Evolutionary conservation across 2,329 filamentous ascomycete genomes (phyloP), one percentile per base, ranked within the genome.

Genomic region (Ceratocystis harringtonii): DNA sequence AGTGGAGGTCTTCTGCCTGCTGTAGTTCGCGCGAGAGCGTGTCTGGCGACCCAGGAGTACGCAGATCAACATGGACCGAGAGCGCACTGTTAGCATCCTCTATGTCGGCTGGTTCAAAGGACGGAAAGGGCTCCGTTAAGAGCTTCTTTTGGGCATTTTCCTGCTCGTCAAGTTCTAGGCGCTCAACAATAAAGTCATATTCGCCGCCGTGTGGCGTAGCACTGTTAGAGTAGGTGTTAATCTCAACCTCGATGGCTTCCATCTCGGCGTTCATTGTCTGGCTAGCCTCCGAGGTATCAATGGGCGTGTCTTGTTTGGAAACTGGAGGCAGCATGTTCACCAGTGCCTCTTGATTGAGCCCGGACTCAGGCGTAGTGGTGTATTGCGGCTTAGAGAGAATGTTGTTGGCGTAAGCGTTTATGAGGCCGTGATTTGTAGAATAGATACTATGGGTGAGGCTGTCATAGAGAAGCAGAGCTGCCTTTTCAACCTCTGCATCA

Each of bases 401-500:
- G 17, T 58, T n/a, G 15, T 58, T 58, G 55, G 55, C 55, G 28
- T 58, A 58, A 3, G 55, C 12, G 30, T 58, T 58, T 15, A 58
- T 58, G 55, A 58, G 55, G 28, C 55, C 17, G 17, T 58, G 17
- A n/a, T 58, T 58, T 8, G 55, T 58, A 80, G 80, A 19, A 79
- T 80, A 0, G 74, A 75, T 58, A 12, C 17, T 19, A 8, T 58
- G 55, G 3, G 55, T 58, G 5, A 58, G 55, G 30, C 32, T 3
- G n/a, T 58, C 55, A 58, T 32, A 32, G 6, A 58, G 28, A 15
- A 58, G n/a, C 5, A 58, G 55, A 4, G 55, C 2, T 76, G 80
- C 2, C 74, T 83, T 0, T 73, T 83, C 2, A 76, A 77, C 65
- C 72, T 72, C 66, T 69, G 71, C 63, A 71, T 69, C 69, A 68